phyloP scores from a whole-genome alignment of 768 basidiomycete species.

The Serendipita vermifera region DNA sequence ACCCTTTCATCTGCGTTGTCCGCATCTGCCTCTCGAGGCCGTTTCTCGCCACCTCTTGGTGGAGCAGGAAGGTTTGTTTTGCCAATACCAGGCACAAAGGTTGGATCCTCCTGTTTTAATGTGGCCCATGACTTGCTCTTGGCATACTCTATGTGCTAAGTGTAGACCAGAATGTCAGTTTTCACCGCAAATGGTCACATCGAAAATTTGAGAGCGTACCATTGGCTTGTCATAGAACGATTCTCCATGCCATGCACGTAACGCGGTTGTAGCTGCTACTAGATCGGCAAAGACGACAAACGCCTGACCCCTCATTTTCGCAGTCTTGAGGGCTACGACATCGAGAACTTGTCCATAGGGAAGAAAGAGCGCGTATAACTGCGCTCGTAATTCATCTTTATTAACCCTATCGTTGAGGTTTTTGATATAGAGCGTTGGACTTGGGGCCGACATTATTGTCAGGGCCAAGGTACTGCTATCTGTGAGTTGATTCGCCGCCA shows the following conservation, averaged over 20 bases:
- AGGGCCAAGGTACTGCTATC: neutral
- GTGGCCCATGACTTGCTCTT: conserved; percentile 83
- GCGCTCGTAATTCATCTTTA: conserved; percentile 73
- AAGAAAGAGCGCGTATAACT: conserved; percentile 80
- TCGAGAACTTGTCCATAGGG: conserved; percentile 91
- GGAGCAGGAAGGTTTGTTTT: conserved; percentile 22
- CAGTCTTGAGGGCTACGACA: conserved; percentile 74
- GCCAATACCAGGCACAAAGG: conserved; percentile 41
- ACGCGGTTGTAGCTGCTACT: conserved; percentile 76
- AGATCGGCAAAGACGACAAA: conserved; percentile 94
- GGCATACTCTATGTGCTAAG: conserved; percentile 82
- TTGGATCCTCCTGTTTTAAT: conserved; percentile 60
- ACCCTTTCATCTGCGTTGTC: conserved; percentile 49
- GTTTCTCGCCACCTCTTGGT: conserved; percentile 39
- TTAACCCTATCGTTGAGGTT: conserved; percentile 88
- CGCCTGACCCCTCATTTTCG: conserved; percentile 85
- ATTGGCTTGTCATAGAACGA: conserved; percentile 84
- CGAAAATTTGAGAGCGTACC: conserved; percentile 28
- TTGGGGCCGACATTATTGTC: conserved; percentile 48
- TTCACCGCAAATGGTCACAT: neutral
- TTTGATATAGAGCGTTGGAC: conserved; percentile 79
- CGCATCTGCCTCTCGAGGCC: conserved; percentile 45
- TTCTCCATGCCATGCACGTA: conserved; percentile 89
- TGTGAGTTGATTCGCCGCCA: neutral
- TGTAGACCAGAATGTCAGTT: neutral